phyloP scores from a whole-genome alignment of 768 basidiomycete genomes.

The Calvatia gigantea region DNA sequence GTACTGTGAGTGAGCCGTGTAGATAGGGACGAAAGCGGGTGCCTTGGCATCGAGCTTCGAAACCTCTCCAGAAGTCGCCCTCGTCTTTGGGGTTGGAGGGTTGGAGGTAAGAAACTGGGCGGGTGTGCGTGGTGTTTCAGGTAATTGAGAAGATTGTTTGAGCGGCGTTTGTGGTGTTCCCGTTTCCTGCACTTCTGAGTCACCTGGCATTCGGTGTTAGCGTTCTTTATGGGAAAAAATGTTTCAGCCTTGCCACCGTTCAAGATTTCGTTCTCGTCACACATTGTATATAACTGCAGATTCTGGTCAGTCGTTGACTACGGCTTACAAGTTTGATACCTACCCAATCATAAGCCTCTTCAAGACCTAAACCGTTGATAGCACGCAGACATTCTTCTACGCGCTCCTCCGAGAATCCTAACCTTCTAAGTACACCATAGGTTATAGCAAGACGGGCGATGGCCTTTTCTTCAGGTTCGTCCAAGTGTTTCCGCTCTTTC shows the following conservation, averaged over 20 bases:
- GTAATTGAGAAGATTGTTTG: conserved; percentile 17
- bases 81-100: conserved; percentile 17
- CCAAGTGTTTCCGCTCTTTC: conserved; percentile 33
- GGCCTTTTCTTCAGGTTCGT: conserved; percentile 69
- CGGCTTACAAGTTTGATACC: conserved; percentile 17
- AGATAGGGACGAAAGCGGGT: conserved; percentile 32
- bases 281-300: conserved; percentile 61
- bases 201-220: conserved; percentile 1
- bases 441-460: conserved; percentile 71
- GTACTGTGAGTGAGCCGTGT: not conserved
- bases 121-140: conserved; percentile 32
- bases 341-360: conserved; percentile 92
- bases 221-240: not conserved
- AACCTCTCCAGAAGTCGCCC: conserved; percentile 15
- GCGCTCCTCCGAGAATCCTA: conserved; percentile 69
- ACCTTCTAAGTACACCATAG: conserved; percentile 73
- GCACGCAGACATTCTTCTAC: conserved; percentile 69
- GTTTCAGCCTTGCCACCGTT: conserved; percentile 29
- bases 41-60: conserved; percentile 36
- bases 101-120: conserved; percentile 25
- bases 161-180: conserved; percentile 14
- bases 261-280: conserved; percentile 55
- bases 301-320: not conserved
- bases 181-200: conserved; percentile 1
- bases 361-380: conserved; percentile 69